Base-by-base conservation (phyloP, 2,329 filamentous ascomycete species). In the Verticillium alfalfae region DNA sequence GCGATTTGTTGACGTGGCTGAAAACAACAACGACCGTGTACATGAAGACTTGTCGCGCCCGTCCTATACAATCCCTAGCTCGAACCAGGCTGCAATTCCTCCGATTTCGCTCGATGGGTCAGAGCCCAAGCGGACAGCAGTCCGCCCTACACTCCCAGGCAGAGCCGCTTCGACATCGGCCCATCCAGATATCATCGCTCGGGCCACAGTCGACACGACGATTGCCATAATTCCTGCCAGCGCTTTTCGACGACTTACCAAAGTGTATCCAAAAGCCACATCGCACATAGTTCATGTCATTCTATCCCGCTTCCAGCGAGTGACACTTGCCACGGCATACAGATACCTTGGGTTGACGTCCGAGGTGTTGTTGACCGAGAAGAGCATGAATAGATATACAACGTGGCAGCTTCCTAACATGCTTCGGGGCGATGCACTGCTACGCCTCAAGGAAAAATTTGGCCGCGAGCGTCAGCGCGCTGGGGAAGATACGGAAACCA, bases 251-350 rank as follows among this genome's bases (percentile, higher is more conserved):
- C 88, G 96, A 9, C 80, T 99, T 59, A 99, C 96, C 58, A 88
- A 92, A 70, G 89, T 97, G 31, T 99, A 98, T 69, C 95, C 95
- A 10, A 96, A 96, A 77, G 93, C 96, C 10, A 97, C 95, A 2
- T 90, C 95, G 1, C 96, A 99, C 70, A 98, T 99, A 66, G 93
- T 99, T 6, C 95, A 99, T 71, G 94, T 99, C 56, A 99, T 99
- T 64, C 78, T 99, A 37, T 97, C 96, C 2, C 86, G 96, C 57
- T 88, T 99, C 59, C 94, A 99, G 72, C 84, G 96, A 67, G 96
- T 99, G 2, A 99, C 95, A 0, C 86, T 99, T 60, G 91, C 93
- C 0, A 98, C 96, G 12, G 95, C 93, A 0, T 95, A 97, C 79
- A 91, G 91, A 60, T 99, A 99, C 70, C 85, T 99, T 16, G 95